Conservation (phyloP, 768 basidiomycete species). For the Leucocoprinus sp. region DNA sequence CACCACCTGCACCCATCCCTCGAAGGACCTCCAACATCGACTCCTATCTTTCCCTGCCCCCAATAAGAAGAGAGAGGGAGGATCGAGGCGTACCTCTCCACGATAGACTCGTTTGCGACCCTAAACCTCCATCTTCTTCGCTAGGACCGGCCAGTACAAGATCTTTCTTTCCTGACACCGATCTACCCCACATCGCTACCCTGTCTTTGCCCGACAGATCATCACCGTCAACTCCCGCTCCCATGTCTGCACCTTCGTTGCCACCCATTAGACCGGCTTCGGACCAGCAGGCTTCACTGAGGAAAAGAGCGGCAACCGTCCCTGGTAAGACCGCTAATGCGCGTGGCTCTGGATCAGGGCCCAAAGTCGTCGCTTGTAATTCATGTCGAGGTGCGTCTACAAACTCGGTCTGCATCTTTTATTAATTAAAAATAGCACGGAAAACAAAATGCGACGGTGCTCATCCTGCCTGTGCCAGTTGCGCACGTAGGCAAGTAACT, state of each 20-base stretch:
- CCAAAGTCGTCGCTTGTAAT: constrained; percentile 84
- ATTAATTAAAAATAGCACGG: constrained; percentile 42
- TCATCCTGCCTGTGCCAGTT: constrained; percentile 80
- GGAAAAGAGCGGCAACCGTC: constrained; percentile 63
- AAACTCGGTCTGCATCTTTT: not conserved
- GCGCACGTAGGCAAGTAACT: constrained; percentile 62
- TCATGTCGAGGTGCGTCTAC: constrained; percentile 69
- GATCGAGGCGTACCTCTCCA: constrained; percentile 33
- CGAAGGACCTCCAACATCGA: constrained; percentile 42
- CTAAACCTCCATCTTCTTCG: constrained; percentile 5
- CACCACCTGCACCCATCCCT: constrained; percentile 35
- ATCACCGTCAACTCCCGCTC: constrained; percentile 44
- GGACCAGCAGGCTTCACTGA: constrained; percentile 58
- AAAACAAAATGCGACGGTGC: constrained; percentile 86
- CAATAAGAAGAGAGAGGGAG: constrained; percentile 21
- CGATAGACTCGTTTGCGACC: constrained; percentile 17
- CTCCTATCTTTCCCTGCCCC: constrained; percentile 26
- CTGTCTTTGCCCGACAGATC: constrained; percentile 46
- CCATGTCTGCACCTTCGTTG: constrained; percentile 57
- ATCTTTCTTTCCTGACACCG: constrained; percentile 48
- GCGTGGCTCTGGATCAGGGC: constrained; percentile 59
- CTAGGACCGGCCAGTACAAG: constrained; percentile 12
- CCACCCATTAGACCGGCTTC: constrained; percentile 60
- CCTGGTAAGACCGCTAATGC: constrained; percentile 43
- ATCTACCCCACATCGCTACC: constrained; percentile 66